Evolutionary conservation across 805 yeast genomes (phyloP).

Genomic region (Wilhelminamyces savonicus): DNA sequence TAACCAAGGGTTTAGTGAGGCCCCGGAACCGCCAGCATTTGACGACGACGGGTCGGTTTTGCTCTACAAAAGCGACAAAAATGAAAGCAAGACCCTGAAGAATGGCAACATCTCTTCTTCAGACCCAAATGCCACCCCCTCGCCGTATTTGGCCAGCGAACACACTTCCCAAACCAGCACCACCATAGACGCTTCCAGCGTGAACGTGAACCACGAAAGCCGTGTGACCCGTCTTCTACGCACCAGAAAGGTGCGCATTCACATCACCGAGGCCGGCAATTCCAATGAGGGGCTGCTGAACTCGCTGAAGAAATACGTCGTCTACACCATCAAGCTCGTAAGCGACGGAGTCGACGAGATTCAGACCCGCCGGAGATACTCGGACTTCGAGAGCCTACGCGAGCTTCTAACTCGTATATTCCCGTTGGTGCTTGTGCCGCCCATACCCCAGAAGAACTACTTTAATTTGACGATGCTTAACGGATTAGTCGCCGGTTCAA

Average conservation of each 20-base stretch:
- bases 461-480: slow-evolving; percentile 27
- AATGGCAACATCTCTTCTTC: no score
- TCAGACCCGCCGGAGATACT: slow-evolving; percentile 67
- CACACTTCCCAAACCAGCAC: no score
- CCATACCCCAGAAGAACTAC: slow-evolving; percentile 65
- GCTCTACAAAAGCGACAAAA: slow-evolving; percentile 18
- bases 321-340: slow-evolving; percentile 64
- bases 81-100: no score
- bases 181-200: slow-evolving; percentile 2
- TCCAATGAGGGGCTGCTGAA: slow-evolving; percentile 70
- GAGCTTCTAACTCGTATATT: slow-evolving; percentile 62
- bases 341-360: slow-evolving; percentile 30
- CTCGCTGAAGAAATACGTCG: slow-evolving; percentile 58
- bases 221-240: no score
- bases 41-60: slow-evolving; percentile 24
- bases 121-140: no score
- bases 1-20: slow-evolving; percentile 1
- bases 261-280: slow-evolving; percentile 78
- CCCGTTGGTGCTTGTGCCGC: slow-evolving; percentile 84
- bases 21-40: slow-evolving; percentile 8
- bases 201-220: no score
- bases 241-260: slow-evolving; percentile 23
- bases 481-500: slow-evolving; percentile 19
- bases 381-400: slow-evolving; percentile 85
- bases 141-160: no score